A percentile compares a stretch with the other conserved stretches of the same genome.
These are phyloP conservation scores for Parafenestella ontariensis DNA, from an alignment of 2,329 filamentous ascomycete species.

Conservation along the genomic window DNA sequence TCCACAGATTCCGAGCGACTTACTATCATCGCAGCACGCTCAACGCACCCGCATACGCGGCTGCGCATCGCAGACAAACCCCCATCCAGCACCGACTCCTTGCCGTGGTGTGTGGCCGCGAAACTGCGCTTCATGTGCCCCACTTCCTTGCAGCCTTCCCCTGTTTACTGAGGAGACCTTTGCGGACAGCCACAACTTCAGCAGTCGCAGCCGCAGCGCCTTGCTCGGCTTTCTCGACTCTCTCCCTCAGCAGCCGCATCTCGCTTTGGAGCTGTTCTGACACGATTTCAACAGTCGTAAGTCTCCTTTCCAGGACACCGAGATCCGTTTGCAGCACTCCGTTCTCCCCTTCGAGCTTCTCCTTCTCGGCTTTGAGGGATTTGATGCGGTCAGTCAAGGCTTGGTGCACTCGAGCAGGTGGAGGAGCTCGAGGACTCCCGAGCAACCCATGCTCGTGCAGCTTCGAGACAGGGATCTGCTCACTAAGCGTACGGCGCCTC, in stretches of 20 bases:
- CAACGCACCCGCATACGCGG: too few relatives aligned
- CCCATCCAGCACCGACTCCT: too few relatives aligned
- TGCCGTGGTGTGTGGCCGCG: too few relatives aligned
- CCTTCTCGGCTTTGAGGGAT: slow-evolving; percentile 26
- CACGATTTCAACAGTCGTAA: slow-evolving; percentile 7
- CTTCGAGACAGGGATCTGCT: slow-evolving; percentile 23
- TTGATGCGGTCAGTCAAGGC: slow-evolving; percentile 28
- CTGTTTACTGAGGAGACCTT: slow-evolving; percentile 7
- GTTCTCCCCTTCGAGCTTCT: slow-evolving; percentile 16
- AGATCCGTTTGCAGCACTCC: slow-evolving; percentile 12
- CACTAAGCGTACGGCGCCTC: slow-evolving; percentile 27
- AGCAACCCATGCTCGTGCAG: slow-evolving; percentile 20
- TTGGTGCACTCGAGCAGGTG: slow-evolving; percentile 26
- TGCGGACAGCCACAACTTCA: slow-evolving; percentile 10
- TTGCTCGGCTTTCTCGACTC: slow-evolving; percentile 14
- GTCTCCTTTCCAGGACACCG: slow-evolving; percentile 17
- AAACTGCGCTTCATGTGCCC: too few relatives aligned
- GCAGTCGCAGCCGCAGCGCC: slow-evolving; percentile 13
- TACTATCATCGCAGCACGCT: too few relatives aligned
- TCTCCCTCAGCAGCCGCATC: slow-evolving; percentile 9
- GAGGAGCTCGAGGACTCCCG: slow-evolving; percentile 22
- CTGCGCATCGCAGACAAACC: too few relatives aligned
- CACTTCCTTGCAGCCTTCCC: slow-evolving; percentile 13
- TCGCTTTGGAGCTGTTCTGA: slow-evolving; percentile 4
- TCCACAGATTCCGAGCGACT: too few relatives aligned